A percentile compares a stretch with the other conserved stretches of the same genome.
phyloP scores from a whole-genome alignment of 345 rosid species.

The Theobroma cacao region DNA sequence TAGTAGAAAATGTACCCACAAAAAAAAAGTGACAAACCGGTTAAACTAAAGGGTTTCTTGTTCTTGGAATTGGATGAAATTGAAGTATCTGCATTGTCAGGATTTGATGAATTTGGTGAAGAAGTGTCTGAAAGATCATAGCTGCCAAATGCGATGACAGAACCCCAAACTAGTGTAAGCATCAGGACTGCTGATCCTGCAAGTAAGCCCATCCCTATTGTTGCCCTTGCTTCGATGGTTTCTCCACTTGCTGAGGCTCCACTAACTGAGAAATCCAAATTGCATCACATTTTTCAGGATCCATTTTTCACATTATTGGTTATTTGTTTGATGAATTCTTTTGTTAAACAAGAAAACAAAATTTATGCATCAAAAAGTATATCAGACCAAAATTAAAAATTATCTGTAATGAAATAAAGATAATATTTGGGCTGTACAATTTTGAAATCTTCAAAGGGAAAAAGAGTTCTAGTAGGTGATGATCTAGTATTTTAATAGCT shows the following conservation, averaged over 20 bases:
- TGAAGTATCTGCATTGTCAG: neutral
- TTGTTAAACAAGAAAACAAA: neutral
- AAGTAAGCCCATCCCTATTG: conserved; percentile 40
- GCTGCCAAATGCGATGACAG: conserved; percentile 43
- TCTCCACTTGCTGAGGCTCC: conserved; percentile 27
- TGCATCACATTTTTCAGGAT: neutral
- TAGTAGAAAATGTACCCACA: neutral
- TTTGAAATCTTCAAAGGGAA: neutral
- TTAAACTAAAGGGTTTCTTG: conserved; percentile 26
- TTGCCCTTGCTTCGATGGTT: conserved; percentile 25
- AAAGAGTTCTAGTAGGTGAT: no score
- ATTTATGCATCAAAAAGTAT: neutral
- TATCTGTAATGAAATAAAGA: neutral
- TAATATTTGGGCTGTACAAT: neutral
- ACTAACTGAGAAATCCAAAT: conserved; percentile 25
- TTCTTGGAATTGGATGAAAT: conserved; percentile 12
- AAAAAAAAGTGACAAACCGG: conserved; percentile 13
- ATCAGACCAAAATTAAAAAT: no score
- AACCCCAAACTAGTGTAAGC: conserved; percentile 46
- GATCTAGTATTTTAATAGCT: neutral
- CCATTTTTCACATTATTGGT: neutral
- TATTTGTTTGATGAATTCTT: neutral
- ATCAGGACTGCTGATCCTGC: conserved; percentile 47
- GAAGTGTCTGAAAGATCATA: conserved; percentile 26
- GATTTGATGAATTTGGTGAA: neutral